Conservation (phyloP, 1,139 yeast genomes). For the Kluyveromyces sp. region DNA sequence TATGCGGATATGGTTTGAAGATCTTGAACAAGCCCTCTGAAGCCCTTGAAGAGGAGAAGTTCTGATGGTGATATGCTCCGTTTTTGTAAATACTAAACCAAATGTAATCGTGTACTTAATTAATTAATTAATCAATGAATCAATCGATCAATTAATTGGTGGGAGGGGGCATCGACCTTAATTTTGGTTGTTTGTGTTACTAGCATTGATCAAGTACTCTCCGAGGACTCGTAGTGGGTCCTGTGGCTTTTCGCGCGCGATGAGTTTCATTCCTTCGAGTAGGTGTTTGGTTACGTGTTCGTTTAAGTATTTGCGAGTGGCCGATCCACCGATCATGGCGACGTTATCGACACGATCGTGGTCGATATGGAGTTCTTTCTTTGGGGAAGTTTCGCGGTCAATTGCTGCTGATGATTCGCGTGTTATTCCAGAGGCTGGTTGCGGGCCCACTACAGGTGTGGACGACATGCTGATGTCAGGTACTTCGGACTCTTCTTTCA, state of each 20-base stretch:
- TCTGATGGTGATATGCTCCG: constrained; percentile 12
- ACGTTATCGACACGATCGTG: constrained; percentile 23
- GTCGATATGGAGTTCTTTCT: constrained; percentile 8
- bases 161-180: neutral
- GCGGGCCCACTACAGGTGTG: neutral
- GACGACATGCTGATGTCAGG: neutral
- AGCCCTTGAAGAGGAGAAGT: constrained; percentile 36
- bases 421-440: neutral
- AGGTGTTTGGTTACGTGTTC: constrained; percentile 59
- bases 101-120: too few relatives aligned
- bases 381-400: constrained; percentile 4
- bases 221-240: constrained; percentile 70
- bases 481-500: neutral
- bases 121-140: too few relatives aligned
- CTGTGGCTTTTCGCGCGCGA: constrained; percentile 51
- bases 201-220: constrained; percentile 50
- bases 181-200: neutral
- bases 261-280: constrained; percentile 58
- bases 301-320: constrained; percentile 71
- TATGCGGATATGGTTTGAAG: constrained; percentile 80
- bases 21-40: constrained; percentile 46
- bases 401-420: neutral
- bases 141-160: neutral
- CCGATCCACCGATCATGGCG: constrained; percentile 73
- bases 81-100: too few relatives aligned